phyloP scores from a whole-genome alignment of 2,329 filamentous ascomycete genomes.

The Ceratocystiopsis sp. region DNA sequence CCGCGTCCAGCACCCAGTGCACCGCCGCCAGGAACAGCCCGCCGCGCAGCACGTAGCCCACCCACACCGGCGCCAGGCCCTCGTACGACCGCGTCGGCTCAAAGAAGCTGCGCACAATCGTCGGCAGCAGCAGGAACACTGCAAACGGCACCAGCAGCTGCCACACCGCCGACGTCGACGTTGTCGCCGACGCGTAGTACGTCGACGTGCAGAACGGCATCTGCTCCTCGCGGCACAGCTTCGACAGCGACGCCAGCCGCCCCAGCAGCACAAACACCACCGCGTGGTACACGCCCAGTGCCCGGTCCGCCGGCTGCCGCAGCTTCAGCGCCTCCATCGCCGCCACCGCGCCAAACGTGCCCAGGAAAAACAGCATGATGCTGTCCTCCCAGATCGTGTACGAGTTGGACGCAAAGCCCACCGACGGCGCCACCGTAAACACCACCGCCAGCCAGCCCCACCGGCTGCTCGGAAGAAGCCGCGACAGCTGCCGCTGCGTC shows the following conservation, averaged over 20 bases:
- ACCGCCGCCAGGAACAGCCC: conserved; percentile 59
- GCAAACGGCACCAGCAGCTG: conserved; percentile 66
- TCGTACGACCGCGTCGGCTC: conserved; percentile 72
- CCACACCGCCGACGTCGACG: conserved; percentile 85
- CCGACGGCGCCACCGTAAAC: conserved; percentile 73
- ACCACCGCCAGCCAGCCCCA: conserved; percentile 81
- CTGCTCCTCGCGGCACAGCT: conserved; percentile 91
- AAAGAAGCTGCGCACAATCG: conserved; percentile 66
- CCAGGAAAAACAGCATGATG: conserved; percentile 80
- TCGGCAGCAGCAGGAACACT: conserved; percentile 55
- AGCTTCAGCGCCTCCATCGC: conserved; percentile 61
- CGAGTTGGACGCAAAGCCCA: conserved; percentile 92
- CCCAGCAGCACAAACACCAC: conserved; percentile 65
- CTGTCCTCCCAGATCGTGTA: conserved; percentile 98
- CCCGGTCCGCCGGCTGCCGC: conserved; percentile 46
- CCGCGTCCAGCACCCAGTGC: conserved; percentile 83
- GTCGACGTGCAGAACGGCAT: conserved; percentile 94
- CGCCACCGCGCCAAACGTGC: conserved; percentile 67
- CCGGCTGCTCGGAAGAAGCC: conserved; percentile 51
- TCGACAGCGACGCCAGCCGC: conserved; percentile 69
- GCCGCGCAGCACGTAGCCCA: conserved; percentile 60
- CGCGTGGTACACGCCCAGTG: conserved; percentile 71
- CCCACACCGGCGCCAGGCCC: conserved; percentile 69
- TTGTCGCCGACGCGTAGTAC: conserved; percentile 82
- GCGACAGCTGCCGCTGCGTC: conserved; percentile 19